A percentile compares a stretch with the other conserved stretches of the same genome.
phyloP scores from a whole-genome alignment of 2,329 filamentous ascomycete species.

The Cladobotryum mycophilum region DNA sequence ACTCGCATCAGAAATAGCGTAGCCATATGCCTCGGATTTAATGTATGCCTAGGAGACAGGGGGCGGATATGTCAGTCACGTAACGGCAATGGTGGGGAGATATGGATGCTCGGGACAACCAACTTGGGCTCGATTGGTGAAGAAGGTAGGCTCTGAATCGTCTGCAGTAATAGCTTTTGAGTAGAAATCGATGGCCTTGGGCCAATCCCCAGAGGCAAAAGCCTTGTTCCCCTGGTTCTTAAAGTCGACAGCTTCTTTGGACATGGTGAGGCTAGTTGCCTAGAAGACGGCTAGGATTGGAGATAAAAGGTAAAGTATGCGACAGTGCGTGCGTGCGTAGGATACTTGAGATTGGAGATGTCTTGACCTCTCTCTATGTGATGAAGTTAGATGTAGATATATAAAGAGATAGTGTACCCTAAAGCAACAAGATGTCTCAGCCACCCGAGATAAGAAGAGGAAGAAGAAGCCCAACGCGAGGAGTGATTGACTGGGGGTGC shows the following conservation, averaged over 20 bases:
- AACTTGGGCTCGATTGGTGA: slow-evolving; percentile 91
- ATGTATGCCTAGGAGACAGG: slow-evolving; percentile 65
- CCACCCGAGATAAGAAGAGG: background rate
- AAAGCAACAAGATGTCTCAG: too few species aligned
- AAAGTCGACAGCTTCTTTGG: slow-evolving; percentile 67
- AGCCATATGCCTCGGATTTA: slow-evolving; percentile 91
- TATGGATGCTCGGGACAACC: slow-evolving; percentile 23
- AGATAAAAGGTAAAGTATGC: background rate
- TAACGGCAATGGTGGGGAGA: slow-evolving; percentile 25
- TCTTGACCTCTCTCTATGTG: background rate
- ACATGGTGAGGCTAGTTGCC: slow-evolving; percentile 27
- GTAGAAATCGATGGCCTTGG: slow-evolving; percentile 74
- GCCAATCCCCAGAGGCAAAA: slow-evolving; percentile 84
- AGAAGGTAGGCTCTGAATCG: slow-evolving; percentile 80
- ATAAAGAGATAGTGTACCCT: too few species aligned
- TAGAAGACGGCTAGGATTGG: slow-evolving; percentile 1
- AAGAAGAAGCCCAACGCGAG: background rate
- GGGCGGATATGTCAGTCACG: slow-evolving; percentile 37
- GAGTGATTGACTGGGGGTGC: slow-evolving; percentile 1
- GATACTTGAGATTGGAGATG: background rate
- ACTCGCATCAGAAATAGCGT: slow-evolving; percentile 82
- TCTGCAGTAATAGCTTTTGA: slow-evolving; percentile 80
- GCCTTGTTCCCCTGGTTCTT: slow-evolving; percentile 95
- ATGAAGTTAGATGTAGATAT: too few species aligned
- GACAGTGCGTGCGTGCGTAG: slow-evolving; percentile 11